A percentile compares a stretch with the other conserved stretches of the same genome.
Conservation (phyloP, 78 protist species). For the Paulinella micropora region DNA sequence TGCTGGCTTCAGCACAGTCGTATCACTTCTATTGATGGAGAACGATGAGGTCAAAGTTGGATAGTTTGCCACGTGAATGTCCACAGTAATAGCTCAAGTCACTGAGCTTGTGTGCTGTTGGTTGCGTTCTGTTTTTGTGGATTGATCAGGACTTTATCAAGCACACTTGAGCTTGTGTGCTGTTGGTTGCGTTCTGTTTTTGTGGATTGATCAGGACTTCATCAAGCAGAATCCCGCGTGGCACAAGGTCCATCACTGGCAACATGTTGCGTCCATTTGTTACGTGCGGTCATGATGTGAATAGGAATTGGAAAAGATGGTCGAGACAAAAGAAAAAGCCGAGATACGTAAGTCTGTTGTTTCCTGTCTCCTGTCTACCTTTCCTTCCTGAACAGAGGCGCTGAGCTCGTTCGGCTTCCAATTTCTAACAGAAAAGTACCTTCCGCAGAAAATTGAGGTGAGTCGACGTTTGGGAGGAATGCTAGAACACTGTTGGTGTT, state of each 20-base stretch:
- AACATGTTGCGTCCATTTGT: not conserved
- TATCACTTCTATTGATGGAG: no score
- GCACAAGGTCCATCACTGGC: not conserved
- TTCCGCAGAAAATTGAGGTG: constrained; percentile 44
- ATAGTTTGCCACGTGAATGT: no score
- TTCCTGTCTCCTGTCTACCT: not conserved
- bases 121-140: not conserved
- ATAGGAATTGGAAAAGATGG: constrained; percentile 43
- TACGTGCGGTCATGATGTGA: not conserved
- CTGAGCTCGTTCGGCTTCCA: constrained; percentile 49
- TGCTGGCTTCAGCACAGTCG: no score
- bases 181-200: not conserved
- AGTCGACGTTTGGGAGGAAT: no score
- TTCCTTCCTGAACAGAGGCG: not conserved
- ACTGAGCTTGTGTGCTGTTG: not conserved
- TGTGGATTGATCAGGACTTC: constrained; percentile 5
- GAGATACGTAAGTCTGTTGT: constrained; percentile 32
- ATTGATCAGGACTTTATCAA: constrained; percentile 10
- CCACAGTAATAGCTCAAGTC: not conserved
- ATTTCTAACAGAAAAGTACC: constrained; percentile 31
- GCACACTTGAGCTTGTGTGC: not conserved
- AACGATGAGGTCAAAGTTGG: no score
- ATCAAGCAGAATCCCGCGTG: constrained; percentile 10
- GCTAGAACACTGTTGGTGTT: no score
- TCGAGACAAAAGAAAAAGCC: constrained; percentile 40